Evolutionary conservation across 192 early-diverging fungal genomes (phyloP).

Genomic region (Geranomyces variabilis): DNA sequence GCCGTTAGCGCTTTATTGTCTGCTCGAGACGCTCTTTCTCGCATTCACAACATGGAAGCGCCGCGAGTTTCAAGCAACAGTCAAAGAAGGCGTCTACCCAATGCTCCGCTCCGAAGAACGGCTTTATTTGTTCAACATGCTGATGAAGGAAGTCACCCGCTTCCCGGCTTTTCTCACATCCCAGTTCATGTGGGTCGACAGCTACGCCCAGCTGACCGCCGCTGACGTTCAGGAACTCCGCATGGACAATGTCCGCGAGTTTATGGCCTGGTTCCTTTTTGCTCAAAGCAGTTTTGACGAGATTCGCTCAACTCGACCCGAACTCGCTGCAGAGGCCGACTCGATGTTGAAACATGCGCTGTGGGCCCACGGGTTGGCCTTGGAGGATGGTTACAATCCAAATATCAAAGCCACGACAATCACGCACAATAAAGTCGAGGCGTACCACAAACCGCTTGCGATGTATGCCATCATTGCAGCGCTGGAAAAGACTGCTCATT

Average conservation of each 20-base stretch:
- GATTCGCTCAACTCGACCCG: neutral
- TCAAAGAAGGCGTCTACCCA: neutral
- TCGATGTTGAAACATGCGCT: slow-evolving; percentile 9
- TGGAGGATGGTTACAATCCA: slow-evolving; percentile 16
- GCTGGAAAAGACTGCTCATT: slow-evolving; percentile 7
- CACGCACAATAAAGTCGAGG: slow-evolving; percentile 14
- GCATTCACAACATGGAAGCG: neutral
- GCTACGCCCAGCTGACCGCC: neutral
- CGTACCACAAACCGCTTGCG: slow-evolving; percentile 13
- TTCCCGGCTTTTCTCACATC: neutral
- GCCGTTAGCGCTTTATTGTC: too few species aligned
- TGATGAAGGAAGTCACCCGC: neutral
- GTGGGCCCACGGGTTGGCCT: neutral
- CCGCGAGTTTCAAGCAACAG: neutral
- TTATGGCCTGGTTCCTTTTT: neutral
- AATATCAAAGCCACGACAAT: neutral
- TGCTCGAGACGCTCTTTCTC: neutral
- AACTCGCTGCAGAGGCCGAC: slow-evolving; percentile 1
- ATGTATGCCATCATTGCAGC: slow-evolving; percentile 6
- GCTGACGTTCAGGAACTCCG: neutral
- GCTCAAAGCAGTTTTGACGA: neutral
- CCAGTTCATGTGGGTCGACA: slow-evolving; percentile 16
- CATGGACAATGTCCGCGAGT: slow-evolving; percentile 10
- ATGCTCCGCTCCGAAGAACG: neutral
- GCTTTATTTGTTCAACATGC: neutral